phyloP scores from a whole-genome alignment of 345 rosid genomes.

The Aegle marmelos region DNA sequence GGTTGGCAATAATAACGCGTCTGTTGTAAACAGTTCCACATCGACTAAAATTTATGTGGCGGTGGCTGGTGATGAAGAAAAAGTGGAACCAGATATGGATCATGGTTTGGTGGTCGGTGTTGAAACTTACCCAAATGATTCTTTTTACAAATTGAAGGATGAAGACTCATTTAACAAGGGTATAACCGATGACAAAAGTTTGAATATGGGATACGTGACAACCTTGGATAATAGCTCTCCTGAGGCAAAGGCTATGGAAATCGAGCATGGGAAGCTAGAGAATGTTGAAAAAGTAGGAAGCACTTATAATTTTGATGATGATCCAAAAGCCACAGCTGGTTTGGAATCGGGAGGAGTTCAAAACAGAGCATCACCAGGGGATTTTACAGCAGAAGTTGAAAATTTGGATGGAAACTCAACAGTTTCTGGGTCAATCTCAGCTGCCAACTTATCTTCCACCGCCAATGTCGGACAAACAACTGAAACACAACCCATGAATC shows the following conservation, averaged over 20 bases:
- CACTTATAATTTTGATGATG: neutral
- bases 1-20: slow-evolving; percentile 14
- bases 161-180: slow-evolving; percentile 1
- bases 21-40: slow-evolving; percentile 18
- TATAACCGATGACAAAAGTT: slow-evolving; percentile 11
- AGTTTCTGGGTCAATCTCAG: slow-evolving; percentile 11
- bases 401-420: slow-evolving; percentile 18
- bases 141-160: slow-evolving; percentile 1
- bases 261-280: slow-evolving; percentile 1
- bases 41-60: neutral
- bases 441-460: slow-evolving; percentile 19
- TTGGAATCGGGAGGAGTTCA: slow-evolving; percentile 4
- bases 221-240: slow-evolving; percentile 6
- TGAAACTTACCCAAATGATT: neutral
- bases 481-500: slow-evolving; percentile 9
- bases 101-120: neutral
- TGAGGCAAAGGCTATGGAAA: slow-evolving; percentile 13
- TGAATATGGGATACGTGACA: slow-evolving; percentile 10
- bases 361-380: slow-evolving; percentile 8
- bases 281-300: slow-evolving; percentile 8
- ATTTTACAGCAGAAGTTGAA: slow-evolving; percentile 15
- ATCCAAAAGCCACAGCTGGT: slow-evolving; percentile 6
- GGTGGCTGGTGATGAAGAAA: slow-evolving; percentile 16
- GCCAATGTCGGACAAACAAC: slow-evolving; percentile 3
- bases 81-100: slow-evolving; percentile 4